Base-by-base conservation (phyloP, 305 asterid genomes). In the Fraxinus sp. region DNA sequence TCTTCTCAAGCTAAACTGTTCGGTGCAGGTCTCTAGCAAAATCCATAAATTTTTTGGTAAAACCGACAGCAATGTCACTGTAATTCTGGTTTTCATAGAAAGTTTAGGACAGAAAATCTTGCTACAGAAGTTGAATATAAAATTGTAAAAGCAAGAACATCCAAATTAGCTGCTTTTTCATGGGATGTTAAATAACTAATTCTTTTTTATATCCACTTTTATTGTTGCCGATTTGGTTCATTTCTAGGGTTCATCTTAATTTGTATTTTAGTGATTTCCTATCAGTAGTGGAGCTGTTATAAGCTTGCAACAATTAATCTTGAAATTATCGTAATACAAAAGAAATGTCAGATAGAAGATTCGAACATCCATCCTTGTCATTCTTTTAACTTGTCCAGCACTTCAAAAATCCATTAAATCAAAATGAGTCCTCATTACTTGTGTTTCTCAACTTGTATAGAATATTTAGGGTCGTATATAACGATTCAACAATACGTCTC, bases 321-420 rank as follows among this genome's bases (percentile, higher is more conserved):
- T 46, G 77, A 26, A 36, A 68, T 85, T 75, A 79, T 77, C 9
- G 70, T 71, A 37, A 64, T 66, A 32, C 8, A n/a, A 41, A 75
- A 80, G 33, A 89, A 83, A 72, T 85, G 82, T 84, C 87, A 78
- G 79, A 4, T 46, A 77, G 79, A 73, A 77, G 87, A 86, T 36
- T 75, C 35, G 75, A 77, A 89, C 86, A 85, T 87, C 86, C 77
- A 62, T 91, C 92, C 78, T 84, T 79, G 84, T 89, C 91, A 22
- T 87, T 80, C 83, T 33, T 82, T 78, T 92, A 79, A 86, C 96
- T 92, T 92, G 91, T 86, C 68, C 13, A 2, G 49, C 87, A 91
- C 96, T 91, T 90, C 91, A 64, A 62, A 73, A 80, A 20, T 68
- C 32, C 18, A 33, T 43, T 75, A 37, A 73, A 73, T 87, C 49